Percentiles rank a stretch among this genome's conserved stretches.
Conservation (phyloP, 2,329 filamentous ascomycete species). For the Penicillium corylophilum region DNA sequence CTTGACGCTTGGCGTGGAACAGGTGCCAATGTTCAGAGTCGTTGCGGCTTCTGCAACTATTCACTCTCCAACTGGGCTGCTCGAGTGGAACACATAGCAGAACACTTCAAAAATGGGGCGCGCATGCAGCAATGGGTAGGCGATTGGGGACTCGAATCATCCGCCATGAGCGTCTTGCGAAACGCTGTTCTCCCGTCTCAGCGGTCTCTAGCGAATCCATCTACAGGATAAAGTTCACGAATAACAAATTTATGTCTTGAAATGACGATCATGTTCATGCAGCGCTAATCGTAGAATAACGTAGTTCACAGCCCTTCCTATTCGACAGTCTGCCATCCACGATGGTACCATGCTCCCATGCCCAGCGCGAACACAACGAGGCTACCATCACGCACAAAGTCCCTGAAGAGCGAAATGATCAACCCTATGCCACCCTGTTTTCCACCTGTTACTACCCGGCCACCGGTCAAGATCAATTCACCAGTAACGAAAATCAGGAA, state of each 20-base stretch:
- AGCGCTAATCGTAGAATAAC: constrained; percentile 4
- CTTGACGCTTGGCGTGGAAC: constrained; percentile 57
- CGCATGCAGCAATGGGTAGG: constrained; percentile 57
- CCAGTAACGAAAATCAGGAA: constrained; percentile 49
- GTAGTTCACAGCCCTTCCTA: neutral
- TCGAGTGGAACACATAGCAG: constrained; percentile 53
- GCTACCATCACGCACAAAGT: constrained; percentile 45
- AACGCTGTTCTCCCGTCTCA: constrained; percentile 36
- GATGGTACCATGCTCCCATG: constrained; percentile 42
- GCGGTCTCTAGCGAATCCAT: constrained; percentile 4
- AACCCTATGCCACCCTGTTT: constrained; percentile 29
- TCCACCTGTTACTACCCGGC: constrained; percentile 34
- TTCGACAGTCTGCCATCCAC: constrained; percentile 27
- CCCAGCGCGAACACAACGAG: constrained; percentile 48
- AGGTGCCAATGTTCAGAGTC: constrained; percentile 51
- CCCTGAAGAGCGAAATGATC: constrained; percentile 40
- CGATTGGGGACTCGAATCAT: constrained; percentile 50
- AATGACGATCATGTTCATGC: constrained; percentile 3
- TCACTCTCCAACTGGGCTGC: constrained; percentile 52
- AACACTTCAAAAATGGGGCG: constrained; percentile 55
- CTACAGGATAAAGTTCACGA: neutral
- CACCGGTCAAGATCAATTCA: constrained; percentile 43
- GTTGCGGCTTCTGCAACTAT: constrained; percentile 55
- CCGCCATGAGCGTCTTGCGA: constrained; percentile 32
- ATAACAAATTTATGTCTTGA: neutral